These are phyloP conservation scores for Gossypium raimondii DNA, from an alignment of 345 rosid genomes.

Conservation along the genomic window DNA sequence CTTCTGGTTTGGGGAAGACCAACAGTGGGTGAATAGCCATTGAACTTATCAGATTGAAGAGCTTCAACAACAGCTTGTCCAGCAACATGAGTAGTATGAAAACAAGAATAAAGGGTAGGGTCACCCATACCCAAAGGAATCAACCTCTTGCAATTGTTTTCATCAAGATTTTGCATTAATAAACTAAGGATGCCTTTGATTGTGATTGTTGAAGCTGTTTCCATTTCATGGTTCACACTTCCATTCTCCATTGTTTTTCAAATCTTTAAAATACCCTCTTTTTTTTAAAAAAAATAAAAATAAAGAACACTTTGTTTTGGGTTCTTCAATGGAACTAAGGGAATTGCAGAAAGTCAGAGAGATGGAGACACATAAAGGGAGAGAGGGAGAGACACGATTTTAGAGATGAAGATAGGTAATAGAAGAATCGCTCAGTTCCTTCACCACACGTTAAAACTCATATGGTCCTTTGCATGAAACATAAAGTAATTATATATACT, in stretches of 20 bases:
- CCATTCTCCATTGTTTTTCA: slow-evolving; percentile 8
- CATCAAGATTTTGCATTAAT: slow-evolving; percentile 51
- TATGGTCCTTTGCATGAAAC: background rate
- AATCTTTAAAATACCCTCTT: background rate
- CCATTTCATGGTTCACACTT: slow-evolving; percentile 28
- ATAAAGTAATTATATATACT: too few relatives aligned
- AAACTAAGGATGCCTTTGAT: slow-evolving; percentile 77
- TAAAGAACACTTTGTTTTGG: background rate
- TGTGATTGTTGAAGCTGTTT: slow-evolving; percentile 46
- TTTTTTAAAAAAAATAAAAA: background rate
- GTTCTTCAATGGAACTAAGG: background rate
- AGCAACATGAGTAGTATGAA: slow-evolving; percentile 60
- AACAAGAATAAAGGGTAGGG: slow-evolving; percentile 79
- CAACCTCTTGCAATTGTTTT: slow-evolving; percentile 34
- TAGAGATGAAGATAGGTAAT: background rate
- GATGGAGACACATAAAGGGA: background rate
- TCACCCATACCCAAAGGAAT: slow-evolving; percentile 92
- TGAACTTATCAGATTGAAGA: slow-evolving; percentile 68
- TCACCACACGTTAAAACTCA: background rate
- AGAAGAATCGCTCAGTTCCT: background rate
- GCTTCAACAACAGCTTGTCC: slow-evolving; percentile 60
- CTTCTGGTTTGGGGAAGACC: slow-evolving; percentile 93
- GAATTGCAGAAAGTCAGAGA: background rate
- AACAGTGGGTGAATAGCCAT: slow-evolving; percentile 89
- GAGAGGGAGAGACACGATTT: background rate